A percentile compares a stretch with the other conserved stretches of the same genome.
These are phyloP conservation scores for Beauveria medogensis DNA, from an alignment of 2,329 filamentous ascomycete species.

Conservation along the genomic window DNA sequence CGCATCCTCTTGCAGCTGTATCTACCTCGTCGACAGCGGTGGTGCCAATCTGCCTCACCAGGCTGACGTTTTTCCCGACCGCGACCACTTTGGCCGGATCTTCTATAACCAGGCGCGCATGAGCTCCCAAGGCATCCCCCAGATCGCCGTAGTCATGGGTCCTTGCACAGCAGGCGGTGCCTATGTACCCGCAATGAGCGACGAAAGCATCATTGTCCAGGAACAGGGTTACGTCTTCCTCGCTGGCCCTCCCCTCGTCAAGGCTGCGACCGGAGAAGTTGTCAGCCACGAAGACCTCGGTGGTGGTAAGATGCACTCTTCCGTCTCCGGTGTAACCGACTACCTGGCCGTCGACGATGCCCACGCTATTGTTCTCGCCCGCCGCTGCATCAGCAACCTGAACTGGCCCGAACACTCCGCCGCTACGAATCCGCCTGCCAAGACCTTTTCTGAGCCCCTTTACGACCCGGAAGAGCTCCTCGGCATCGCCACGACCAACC, in stretches of 20 bases:
- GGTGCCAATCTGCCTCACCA: slow-evolving; percentile 93
- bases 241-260: slow-evolving; percentile 86
- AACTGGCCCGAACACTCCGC: slow-evolving; percentile 63
- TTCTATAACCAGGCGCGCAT: slow-evolving; percentile 98
- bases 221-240: slow-evolving; percentile 97
- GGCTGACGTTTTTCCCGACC: slow-evolving; percentile 90
- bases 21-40: slow-evolving; percentile 94
- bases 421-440: slow-evolving; percentile 27
- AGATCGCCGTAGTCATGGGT: slow-evolving; percentile 94
- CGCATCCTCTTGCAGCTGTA: slow-evolving; percentile 46
- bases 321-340: slow-evolving; percentile 87
- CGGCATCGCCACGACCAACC: slow-evolving; percentile 84
- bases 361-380: slow-evolving; percentile 78
- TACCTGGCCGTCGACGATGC: slow-evolving; percentile 92
- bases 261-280: slow-evolving; percentile 89
- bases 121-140: slow-evolving; percentile 80
- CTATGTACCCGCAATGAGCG: slow-evolving; percentile 95
- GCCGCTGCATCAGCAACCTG: slow-evolving; percentile 77
- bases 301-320: slow-evolving; percentile 81
- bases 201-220: slow-evolving; percentile 93
- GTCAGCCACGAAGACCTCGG: slow-evolving; percentile 87
- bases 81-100: slow-evolving; percentile 91
- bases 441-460: slow-evolving; percentile 62
- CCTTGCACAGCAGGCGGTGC: slow-evolving; percentile 93
- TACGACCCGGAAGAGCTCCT: slow-evolving; percentile 72